A percentile compares a stretch with the other conserved stretches of the same genome.
Conservation (phyloP, 2,329 filamentous ascomycete genomes). For the Alternaria metachromatica region DNA sequence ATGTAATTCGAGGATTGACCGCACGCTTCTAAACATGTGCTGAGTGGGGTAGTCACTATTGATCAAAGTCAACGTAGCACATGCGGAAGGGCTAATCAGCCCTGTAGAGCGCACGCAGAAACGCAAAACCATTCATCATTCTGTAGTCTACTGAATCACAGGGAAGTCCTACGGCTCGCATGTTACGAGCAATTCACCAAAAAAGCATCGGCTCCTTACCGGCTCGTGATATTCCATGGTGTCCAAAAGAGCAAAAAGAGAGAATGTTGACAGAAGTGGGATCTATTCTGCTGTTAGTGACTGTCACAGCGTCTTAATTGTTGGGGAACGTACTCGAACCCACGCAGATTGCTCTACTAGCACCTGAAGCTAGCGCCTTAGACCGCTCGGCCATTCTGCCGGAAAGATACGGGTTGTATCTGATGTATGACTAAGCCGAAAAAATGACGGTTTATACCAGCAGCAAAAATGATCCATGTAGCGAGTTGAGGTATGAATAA, state of each 20-base stretch:
- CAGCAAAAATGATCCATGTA: background rate
- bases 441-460: background rate
- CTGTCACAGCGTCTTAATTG: background rate
- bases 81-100: too few species aligned
- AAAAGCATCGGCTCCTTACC: background rate
- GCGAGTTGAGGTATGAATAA: background rate
- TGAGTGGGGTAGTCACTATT: too few species aligned
- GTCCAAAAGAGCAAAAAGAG: conserved; percentile 2
- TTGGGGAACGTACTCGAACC: conserved; percentile 21
- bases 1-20: background rate
- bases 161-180: background rate
- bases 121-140: background rate
- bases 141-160: background rate
- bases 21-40: too few species aligned
- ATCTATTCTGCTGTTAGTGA: conserved; percentile 1
- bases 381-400: conserved; percentile 27
- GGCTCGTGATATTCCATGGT: too few species aligned
- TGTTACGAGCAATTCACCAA: background rate
- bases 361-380: conserved; percentile 40
- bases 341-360: conserved; percentile 37
- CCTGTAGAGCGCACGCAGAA: background rate
- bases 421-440: background rate
- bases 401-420: background rate
- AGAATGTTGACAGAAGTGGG: conserved; percentile 24
- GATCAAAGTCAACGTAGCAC: too few species aligned